phyloP scores from a whole-genome alignment of 768 basidiomycete genomes.

The Mrakia gelida region DNA sequence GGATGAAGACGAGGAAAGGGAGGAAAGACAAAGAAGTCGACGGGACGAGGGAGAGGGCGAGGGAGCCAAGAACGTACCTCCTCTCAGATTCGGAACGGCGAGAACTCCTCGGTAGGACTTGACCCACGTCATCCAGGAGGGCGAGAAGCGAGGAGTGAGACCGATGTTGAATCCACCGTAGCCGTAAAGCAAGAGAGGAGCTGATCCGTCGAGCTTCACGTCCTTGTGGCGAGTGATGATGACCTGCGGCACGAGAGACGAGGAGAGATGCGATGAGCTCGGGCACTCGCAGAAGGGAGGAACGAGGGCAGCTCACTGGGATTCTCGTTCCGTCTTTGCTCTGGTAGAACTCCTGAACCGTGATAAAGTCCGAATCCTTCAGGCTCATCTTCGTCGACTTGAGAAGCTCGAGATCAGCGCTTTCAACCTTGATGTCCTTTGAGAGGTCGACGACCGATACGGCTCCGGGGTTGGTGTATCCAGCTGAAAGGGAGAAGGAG shows the following conservation, averaged over 20 bases:
- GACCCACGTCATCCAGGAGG: slow-evolving; percentile 63
- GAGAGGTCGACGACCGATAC: slow-evolving; percentile 61
- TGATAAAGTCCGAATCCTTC: slow-evolving; percentile 62
- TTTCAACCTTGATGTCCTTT: slow-evolving; percentile 36
- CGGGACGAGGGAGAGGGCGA: too few relatives aligned
- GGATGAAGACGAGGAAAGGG: too few relatives aligned
- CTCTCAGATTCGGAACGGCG: slow-evolving; percentile 38
- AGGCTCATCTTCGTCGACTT: slow-evolving; percentile 60
- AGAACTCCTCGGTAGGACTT: slow-evolving; percentile 65
- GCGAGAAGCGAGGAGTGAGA: slow-evolving; percentile 1
- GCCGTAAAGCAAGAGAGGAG: slow-evolving; percentile 75
- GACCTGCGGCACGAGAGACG: slow-evolving; percentile 48
- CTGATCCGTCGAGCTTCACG: slow-evolving; percentile 66
- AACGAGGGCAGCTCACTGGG: slow-evolving; percentile 44
- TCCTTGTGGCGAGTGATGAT: slow-evolving; percentile 73
- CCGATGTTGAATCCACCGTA: slow-evolving; percentile 57
- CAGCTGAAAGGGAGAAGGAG: slow-evolving; percentile 35
- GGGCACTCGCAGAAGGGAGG: neutral
- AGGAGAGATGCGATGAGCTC: neutral
- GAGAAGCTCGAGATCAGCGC: slow-evolving; percentile 55
- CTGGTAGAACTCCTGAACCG: slow-evolving; percentile 67
- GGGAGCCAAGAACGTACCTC: neutral
- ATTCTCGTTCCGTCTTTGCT: slow-evolving; percentile 74
- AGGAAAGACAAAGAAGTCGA: too few relatives aligned
- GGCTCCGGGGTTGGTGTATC: slow-evolving; percentile 69